Conservation (phyloP, 352 stramenopile species). For the Phytophthora rubi region DNA sequence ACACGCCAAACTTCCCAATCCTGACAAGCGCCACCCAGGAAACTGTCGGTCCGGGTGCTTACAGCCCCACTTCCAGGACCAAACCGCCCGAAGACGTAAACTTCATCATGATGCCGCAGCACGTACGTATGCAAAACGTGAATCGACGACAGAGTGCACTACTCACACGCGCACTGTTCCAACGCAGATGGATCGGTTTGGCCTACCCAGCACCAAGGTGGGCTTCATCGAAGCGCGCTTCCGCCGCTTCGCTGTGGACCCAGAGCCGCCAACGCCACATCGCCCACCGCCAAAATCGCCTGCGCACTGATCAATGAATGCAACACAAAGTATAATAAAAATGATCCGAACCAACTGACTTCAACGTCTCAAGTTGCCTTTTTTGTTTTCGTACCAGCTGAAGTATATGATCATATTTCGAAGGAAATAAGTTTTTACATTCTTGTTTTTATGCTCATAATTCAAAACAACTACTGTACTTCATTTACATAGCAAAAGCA, state of each 20-base stretch:
- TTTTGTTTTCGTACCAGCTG: not conserved
- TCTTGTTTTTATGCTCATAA: too few species aligned
- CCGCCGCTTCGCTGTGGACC: conserved; percentile 61
- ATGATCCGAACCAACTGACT: not conserved
- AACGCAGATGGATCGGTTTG: conserved; percentile 63
- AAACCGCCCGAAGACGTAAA: conserved; percentile 54
- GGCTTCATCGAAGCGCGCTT: conserved; percentile 75
- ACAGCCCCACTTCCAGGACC: conserved; percentile 38
- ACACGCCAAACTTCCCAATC: conserved; percentile 72
- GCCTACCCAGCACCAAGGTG: conserved; percentile 46
- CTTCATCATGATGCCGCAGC: conserved; percentile 77
- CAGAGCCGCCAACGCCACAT: conserved; percentile 32
- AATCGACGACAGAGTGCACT: not conserved
- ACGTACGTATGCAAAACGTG: conserved; percentile 37
- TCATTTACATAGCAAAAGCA: too few species aligned
- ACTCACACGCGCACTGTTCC: not conserved
- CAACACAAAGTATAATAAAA: not conserved
- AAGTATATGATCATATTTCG: not conserved
- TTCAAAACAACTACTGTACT: too few species aligned
- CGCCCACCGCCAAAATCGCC: conserved; percentile 16
- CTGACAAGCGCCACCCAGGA: conserved; percentile 58
- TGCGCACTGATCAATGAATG: not conserved
- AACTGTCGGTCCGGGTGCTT: conserved; percentile 57
- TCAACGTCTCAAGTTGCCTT: not conserved
- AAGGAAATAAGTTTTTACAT: too few species aligned